Percentiles rank a stretch among this genome's conserved stretches.
Conservation (phyloP, 75 land plant species). For the Gnetum montanum region DNA sequence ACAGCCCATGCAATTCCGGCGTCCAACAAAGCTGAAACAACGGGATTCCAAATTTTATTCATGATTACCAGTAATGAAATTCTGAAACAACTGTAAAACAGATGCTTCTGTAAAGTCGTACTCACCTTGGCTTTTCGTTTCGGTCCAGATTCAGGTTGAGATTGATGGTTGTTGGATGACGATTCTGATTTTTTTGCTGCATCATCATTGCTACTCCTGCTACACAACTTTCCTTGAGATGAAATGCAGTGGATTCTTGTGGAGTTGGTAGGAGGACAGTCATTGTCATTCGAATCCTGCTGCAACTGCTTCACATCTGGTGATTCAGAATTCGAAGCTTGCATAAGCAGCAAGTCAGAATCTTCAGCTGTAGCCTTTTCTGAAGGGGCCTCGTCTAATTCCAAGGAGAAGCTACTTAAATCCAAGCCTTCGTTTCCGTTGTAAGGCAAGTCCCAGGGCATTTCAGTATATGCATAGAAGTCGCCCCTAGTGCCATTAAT, state of each 20-base stretch:
- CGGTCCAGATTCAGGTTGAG: constrained; percentile 20
- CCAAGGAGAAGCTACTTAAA: neutral
- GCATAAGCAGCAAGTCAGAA: constrained; percentile 12
- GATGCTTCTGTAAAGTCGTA: no score
- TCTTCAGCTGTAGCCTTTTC: constrained; percentile 10
- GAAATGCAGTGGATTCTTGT: neutral
- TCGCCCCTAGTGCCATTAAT: no score
- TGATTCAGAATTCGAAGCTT: constrained; percentile 10
- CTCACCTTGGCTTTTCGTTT: constrained; percentile 3
- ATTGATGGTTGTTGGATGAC: constrained; percentile 16
- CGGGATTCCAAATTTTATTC: no score
- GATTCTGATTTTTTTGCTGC: constrained; percentile 2
- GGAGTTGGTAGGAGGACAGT: constrained; percentile 8
- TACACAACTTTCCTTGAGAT: constrained; percentile 2
- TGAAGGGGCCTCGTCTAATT: no score
- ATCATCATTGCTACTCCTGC: neutral
- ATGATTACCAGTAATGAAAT: neutral
- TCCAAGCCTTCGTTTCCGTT: constrained; percentile 6
- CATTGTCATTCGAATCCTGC: no score
- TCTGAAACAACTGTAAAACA: no score
- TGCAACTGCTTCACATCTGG: no score
- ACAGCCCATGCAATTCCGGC: constrained; percentile 65
- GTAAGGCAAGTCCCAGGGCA: constrained; percentile 32
- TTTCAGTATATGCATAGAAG: no score
- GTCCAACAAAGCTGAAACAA: constrained; percentile 90